These are phyloP conservation scores for Teunomyces aglyptinius DNA, from an alignment of 805 yeast species.

Conservation along the genomic window DNA sequence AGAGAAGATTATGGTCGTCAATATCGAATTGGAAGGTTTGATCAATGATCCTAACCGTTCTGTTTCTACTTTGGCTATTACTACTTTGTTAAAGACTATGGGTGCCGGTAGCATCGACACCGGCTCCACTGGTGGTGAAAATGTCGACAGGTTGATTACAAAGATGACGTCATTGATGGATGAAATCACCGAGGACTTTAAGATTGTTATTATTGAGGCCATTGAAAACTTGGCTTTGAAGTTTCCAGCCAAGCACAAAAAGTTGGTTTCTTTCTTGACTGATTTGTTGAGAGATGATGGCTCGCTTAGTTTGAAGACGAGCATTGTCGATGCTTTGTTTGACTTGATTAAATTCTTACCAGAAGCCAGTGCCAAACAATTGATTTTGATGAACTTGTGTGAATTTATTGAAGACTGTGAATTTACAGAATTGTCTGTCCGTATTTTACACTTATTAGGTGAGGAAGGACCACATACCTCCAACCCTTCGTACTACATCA, in stretches of 20 bases:
- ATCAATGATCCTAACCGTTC: slow-evolving; percentile 88
- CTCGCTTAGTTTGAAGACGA: slow-evolving; percentile 77
- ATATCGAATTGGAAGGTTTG: slow-evolving; percentile 79
- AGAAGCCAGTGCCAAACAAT: slow-evolving; percentile 62
- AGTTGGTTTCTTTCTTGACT: slow-evolving; percentile 77
- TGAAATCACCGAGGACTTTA: slow-evolving; percentile 94
- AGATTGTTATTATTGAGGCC: slow-evolving; percentile 92
- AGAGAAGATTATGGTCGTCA: slow-evolving; percentile 73
- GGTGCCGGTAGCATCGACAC: slow-evolving; percentile 55
- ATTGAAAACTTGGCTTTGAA: slow-evolving; percentile 87
- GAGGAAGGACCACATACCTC: slow-evolving; percentile 88
- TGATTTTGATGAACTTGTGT: slow-evolving; percentile 84
- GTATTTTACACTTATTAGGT: slow-evolving; percentile 88
- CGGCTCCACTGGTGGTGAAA: slow-evolving; percentile 44
- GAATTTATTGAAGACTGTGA: slow-evolving; percentile 99
- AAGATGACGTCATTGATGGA: slow-evolving; percentile 86
- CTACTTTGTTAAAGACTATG: slow-evolving; percentile 93
- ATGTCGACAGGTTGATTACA: slow-evolving; percentile 81
- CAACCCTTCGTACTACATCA: slow-evolving; percentile 85
- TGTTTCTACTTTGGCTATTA: slow-evolving; percentile 94
- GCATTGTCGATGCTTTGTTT: slow-evolving; percentile 88
- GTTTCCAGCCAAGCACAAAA: slow-evolving; percentile 86
- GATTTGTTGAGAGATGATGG: slow-evolving; percentile 90
- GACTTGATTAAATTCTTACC: slow-evolving; percentile 89
- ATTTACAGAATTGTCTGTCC: slow-evolving; percentile 88